These are phyloP conservation scores for Lophiostoma macrostomum DNA, from an alignment of 495 filamentous ascomycete species.

Conservation along the genomic window DNA sequence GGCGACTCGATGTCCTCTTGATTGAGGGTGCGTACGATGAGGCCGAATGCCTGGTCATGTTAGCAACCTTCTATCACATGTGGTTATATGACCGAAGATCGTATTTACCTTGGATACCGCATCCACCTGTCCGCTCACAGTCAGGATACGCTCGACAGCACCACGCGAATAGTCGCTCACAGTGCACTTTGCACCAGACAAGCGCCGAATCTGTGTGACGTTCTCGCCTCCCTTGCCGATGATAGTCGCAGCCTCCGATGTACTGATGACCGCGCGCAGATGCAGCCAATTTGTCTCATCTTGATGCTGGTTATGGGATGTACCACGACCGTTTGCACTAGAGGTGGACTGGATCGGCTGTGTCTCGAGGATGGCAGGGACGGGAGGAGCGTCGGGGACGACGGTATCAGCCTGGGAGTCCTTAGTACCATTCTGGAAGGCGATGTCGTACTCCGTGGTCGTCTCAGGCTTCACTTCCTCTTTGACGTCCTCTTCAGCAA, in stretches of 20 bases:
- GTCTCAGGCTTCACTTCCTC: constrained; percentile 30
- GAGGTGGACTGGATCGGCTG: constrained; percentile 67
- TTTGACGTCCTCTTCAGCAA: constrained; percentile 14
- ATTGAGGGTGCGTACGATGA: constrained; percentile 97
- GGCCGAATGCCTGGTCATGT: constrained; percentile 75
- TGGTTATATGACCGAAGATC: too few relatives aligned
- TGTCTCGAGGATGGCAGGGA: constrained; percentile 47
- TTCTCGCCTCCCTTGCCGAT: constrained; percentile 99
- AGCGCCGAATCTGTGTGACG: constrained; percentile 85
- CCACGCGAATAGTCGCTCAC: constrained; percentile 97
- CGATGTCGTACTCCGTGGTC: constrained; percentile 34
- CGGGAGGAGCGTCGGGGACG: constrained; percentile 68
- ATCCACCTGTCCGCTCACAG: constrained; percentile 92
- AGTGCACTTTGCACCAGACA: constrained; percentile 95
- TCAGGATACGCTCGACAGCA: constrained; percentile 93
- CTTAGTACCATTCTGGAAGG: constrained; percentile 46
- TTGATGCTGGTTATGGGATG: constrained; percentile 55
- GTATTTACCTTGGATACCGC: constrained; percentile 87
- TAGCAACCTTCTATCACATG: too few relatives aligned
- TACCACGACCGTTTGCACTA: constrained; percentile 53
- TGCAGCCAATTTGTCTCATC: constrained; percentile 97
- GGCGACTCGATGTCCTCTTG: constrained; percentile 84
- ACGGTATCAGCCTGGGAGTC: constrained; percentile 62
- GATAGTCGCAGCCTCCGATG: constrained; percentile 92
- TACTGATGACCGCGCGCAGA: constrained; percentile 92